Conservation (phyloP, 2,329 filamentous ascomycete species). For the Ophiobolus disseminans region DNA sequence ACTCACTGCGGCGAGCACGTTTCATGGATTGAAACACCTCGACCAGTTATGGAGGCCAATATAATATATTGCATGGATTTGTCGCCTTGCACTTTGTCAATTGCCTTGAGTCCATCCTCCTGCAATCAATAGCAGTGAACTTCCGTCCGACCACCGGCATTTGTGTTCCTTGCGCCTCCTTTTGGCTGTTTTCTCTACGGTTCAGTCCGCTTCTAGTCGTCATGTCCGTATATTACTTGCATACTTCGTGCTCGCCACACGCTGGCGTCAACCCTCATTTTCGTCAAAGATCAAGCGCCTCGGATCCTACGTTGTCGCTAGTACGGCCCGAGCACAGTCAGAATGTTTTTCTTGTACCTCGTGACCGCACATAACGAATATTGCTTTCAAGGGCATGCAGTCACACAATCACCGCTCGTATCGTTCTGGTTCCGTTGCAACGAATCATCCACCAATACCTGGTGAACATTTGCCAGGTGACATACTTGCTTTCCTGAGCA, state of each 20-base stretch:
- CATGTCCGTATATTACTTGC: not conserved
- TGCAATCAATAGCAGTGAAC: constrained; percentile 31
- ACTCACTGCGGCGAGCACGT: constrained; percentile 24
- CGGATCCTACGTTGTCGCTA: no score
- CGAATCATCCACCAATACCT: no score
- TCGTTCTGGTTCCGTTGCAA: no score
- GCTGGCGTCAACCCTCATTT: not conserved
- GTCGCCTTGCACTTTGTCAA: constrained; percentile 14
- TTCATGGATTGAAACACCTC: constrained; percentile 32
- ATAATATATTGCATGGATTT: constrained; percentile 40
- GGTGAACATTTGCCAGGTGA: not conserved
- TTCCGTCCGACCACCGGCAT: constrained; percentile 41
- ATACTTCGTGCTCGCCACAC: not conserved
- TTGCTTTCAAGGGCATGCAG: no score
- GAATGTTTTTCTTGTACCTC: no score
- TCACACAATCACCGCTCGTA: no score
- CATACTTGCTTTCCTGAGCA: constrained; percentile 11
- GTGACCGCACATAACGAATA: no score
- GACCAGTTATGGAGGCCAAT: constrained; percentile 33
- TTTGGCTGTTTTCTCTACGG: constrained; percentile 4
- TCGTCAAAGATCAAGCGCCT: no score
- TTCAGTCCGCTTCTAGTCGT: constrained; percentile 5
- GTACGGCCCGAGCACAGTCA: no score
- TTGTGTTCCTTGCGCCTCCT: constrained; percentile 9
- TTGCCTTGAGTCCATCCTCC: constrained; percentile 21